Conservation (phyloP, 108 stramenopile genomes). For the Stephanodiscus minutulus region DNA sequence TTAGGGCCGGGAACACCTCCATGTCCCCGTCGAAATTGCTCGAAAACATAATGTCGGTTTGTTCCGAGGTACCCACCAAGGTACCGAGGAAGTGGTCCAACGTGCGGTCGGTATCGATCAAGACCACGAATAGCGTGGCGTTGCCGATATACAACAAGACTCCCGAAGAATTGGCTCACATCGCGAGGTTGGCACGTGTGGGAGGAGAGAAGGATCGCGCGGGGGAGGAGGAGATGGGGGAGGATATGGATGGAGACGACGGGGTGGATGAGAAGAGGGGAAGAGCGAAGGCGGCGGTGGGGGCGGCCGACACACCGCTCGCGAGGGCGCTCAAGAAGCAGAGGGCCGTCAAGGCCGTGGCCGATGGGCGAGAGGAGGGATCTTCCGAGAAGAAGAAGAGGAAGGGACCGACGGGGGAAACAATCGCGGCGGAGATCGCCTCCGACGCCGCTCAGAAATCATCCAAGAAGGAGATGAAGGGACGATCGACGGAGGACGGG, state of each 20-base stretch:
- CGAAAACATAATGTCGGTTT: constrained; percentile 76
- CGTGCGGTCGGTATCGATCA: constrained; percentile 81
- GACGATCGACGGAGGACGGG: constrained; percentile 1
- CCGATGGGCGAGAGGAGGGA: too few relatives aligned
- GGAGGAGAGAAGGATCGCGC: constrained; percentile 9
- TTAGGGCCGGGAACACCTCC: constrained; percentile 80
- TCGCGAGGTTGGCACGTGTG: constrained; percentile 51
- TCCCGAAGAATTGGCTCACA: constrained; percentile 67
- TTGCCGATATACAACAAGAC: constrained; percentile 89
- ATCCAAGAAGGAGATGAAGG: constrained; percentile 13
- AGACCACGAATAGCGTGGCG: constrained; percentile 72
- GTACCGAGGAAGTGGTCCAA: constrained; percentile 91
- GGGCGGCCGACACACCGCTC: constrained; percentile 55
- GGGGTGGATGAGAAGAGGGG: constrained; percentile 30
- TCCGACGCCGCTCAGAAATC: constrained; percentile 3
- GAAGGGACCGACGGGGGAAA: constrained; percentile 21
- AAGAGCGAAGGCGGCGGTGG: constrained; percentile 9
- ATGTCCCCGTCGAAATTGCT: constrained; percentile 69
- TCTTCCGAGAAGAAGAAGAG: constrained; percentile 22
- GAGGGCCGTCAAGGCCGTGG: constrained; percentile 24
- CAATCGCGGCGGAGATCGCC: constrained; percentile 9
- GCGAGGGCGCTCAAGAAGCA: constrained; percentile 83
- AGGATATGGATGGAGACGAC: constrained; percentile 17
- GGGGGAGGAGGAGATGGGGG: constrained; percentile 8
- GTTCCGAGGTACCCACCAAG: constrained; percentile 55